These are phyloP conservation scores for Nicotiana attenuata DNA, from an alignment of 257 asterid genomes.

Conservation along the genomic window DNA sequence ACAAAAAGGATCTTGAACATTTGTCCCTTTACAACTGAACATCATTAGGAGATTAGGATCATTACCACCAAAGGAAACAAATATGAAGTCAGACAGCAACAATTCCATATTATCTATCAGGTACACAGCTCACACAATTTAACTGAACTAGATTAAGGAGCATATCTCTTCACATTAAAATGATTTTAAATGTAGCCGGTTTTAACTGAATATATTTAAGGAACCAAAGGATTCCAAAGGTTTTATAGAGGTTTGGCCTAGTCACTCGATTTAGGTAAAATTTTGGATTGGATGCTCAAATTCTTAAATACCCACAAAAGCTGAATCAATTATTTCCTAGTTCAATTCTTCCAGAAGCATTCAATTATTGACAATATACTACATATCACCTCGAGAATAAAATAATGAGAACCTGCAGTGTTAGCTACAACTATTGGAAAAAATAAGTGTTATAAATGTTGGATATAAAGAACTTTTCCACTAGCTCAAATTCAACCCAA, in stretches of 20 bases:
- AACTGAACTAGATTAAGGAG: neutral
- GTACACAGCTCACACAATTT: neutral
- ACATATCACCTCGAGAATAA: neutral
- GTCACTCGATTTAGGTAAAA: neutral
- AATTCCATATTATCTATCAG: neutral
- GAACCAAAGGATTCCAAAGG: neutral
- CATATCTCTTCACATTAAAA: neutral
- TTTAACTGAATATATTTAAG: neutral
- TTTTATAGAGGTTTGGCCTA: neutral
- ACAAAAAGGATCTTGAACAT: neutral
- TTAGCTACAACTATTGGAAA: neutral
- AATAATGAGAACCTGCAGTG: neutral
- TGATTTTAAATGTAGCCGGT: neutral
- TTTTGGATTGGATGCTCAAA: neutral
- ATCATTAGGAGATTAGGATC: neutral
- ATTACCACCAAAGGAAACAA: neutral
- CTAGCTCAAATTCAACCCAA: neutral
- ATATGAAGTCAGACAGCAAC: neutral
- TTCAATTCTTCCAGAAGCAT: neutral
- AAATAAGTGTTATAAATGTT: neutral
- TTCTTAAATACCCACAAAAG: neutral
- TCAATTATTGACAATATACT: neutral
- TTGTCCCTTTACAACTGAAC: neutral
- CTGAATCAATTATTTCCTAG: neutral
- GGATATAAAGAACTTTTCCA: neutral